phyloP scores from a whole-genome alignment of 495 filamentous ascomycete species.

The Hypoxylon subgilvum region DNA sequence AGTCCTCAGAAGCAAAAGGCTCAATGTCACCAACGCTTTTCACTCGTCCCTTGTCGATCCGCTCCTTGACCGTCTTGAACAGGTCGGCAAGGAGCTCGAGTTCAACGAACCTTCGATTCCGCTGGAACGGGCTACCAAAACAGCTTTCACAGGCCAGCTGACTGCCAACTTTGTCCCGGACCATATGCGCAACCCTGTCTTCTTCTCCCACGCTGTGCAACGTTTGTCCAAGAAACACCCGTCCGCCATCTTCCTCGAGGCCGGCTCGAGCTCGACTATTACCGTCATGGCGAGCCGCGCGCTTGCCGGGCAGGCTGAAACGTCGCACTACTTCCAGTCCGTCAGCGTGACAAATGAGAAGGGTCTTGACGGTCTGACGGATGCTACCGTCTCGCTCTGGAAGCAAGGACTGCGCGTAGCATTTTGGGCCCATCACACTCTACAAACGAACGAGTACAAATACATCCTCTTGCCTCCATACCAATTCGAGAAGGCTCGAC shows the following conservation, averaged over 20 bases:
- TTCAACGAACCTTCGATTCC: slow-evolving; percentile 31
- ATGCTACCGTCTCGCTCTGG: slow-evolving; percentile 56
- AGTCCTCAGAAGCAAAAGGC: slow-evolving; percentile 41
- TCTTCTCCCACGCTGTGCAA: slow-evolving; percentile 55
- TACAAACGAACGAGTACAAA: slow-evolving; percentile 43
- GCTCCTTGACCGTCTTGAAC: slow-evolving; percentile 41
- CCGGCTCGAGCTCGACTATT: slow-evolving; percentile 56
- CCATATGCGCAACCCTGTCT: slow-evolving; percentile 60
- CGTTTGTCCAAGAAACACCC: slow-evolving; percentile 47
- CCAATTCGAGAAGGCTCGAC: slow-evolving; percentile 47
- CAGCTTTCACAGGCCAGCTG: slow-evolving; percentile 15
- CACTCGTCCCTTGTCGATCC: slow-evolving; percentile 56
- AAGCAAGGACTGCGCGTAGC: slow-evolving; percentile 44
- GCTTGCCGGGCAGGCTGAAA: slow-evolving; percentile 5
- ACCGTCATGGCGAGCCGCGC: slow-evolving; percentile 52
- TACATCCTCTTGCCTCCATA: slow-evolving; percentile 49
- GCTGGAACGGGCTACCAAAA: slow-evolving; percentile 31
- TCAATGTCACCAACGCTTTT: slow-evolving; percentile 59
- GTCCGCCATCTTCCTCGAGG: slow-evolving; percentile 55
- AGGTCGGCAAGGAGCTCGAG: slow-evolving; percentile 31
- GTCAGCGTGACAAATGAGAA: slow-evolving; percentile 48
- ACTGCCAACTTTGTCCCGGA: slow-evolving; percentile 41
- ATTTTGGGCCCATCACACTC: slow-evolving; percentile 57
- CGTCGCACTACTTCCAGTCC: slow-evolving; percentile 46
- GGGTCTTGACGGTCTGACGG: slow-evolving; percentile 41